Base-by-base conservation (phyloP, 805 yeast genomes). In the Saccharomyces cerevisiae region DNA sequence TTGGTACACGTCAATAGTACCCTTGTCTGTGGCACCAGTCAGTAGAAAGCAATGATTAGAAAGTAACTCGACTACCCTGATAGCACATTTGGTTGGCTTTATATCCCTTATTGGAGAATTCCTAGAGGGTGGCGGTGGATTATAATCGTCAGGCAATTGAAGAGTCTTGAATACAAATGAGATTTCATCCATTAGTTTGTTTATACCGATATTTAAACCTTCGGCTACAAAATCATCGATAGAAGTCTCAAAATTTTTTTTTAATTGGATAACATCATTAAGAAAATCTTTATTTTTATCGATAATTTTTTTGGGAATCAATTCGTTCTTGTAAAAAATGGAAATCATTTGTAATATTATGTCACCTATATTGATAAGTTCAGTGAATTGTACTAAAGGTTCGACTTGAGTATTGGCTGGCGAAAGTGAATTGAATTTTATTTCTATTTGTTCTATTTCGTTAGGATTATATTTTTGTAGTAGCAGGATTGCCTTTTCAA, bases 151-250 rank as follows among this genome's bases (percentile, higher is more conserved):
- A 6, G 82, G 83, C 3, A 79, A 69, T 60, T 84, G 86, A 31
- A 75, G 71, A 0, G 83, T 78, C 46, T 76, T 73, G 57, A 78
- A 81, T 3, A 81, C 75, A 57, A 78, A 78, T 52, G 86, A 88
- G 21, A 91, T 81, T 65, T 92, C 96, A 60, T 81, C 85, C 70
- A 90, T 83, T 41, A 94, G 76, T 9, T 90, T 91, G 57, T 88
- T 96, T 32, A 94, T 89, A 46, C 97, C 96, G n/a, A 87, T 79
- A 62, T 89, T 91, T 30, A 94, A 76, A 0, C 99, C 99, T 63
- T 87, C 87, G 0, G 98, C 99, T 21, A 94, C 97, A 65, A 79
- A 85, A 52, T 83, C 88, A 69, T 94, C 99, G 10, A 94, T 79
- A 71, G 82, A 74, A 6, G 81, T 81, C 64, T 94, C 99, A 57